Base-by-base conservation (phyloP, 805 yeast genomes). In the Schizosaccharomyces japonicus region DNA sequence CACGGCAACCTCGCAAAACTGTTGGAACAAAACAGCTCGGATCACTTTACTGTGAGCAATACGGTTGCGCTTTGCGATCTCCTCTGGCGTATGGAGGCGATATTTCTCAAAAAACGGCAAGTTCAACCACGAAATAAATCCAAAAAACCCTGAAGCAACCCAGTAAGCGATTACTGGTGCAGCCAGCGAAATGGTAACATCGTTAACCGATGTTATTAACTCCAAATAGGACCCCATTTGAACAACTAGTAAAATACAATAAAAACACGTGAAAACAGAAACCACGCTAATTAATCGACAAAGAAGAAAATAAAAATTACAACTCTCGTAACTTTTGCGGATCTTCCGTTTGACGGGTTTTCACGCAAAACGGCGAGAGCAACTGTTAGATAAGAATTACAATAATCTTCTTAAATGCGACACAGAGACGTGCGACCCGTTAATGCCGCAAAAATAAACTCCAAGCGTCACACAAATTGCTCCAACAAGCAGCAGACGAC, bases 21-120 rank as follows among this genome's bases (percentile, higher is more conserved):
- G 98, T 66, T 90, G 96, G 29, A 80, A 54, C 5, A 82, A 55
- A 44, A 90, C 98, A 53, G 85, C 95, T 51, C 72, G 65, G 15
- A 90, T 56, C 8, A 90, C 96, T 44, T 78, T 80, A 3, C 56
- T 47, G 48, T 75, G 62, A 0, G 80, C 58, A 5, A 82, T 95
- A 57, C 74, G 80, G 61, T 90, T 90, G 53, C 90, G 72, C 47
- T 71, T 59, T 29, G 67, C 56, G 49, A 83, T 82, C 59, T 87
- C 96, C 55, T 79, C 92, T 33, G 85, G 76, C 19, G 96, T 85
- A 60, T 90, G 98, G 47, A 90, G 83, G 54, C 96, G 70, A 63
- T 81, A 83, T 58, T 70, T 66, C 56, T 81, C 94, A 40, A 85
- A 82, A 21, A 29, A 29, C n/a, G 47, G 47, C 52, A 83, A 64